Evolutionary conservation across 805 yeast genomes (phyloP).

Genomic region (Metschnikowia aberdeeniae): DNA sequence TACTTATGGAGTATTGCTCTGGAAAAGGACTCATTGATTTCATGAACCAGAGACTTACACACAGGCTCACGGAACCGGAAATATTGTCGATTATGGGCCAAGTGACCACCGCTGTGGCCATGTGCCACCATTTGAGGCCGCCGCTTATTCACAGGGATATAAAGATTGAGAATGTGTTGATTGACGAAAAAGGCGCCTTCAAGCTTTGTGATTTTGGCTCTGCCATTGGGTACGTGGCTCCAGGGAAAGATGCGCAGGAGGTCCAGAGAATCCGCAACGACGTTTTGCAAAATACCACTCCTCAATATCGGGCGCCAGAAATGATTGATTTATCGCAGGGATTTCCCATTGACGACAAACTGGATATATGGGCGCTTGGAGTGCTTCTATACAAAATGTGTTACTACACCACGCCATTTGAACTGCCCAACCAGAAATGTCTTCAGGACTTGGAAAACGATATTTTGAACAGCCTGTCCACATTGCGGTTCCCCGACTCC

Average conservation of each 20-base stretch:
- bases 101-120: conserved; percentile 67
- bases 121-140: conserved; percentile 70
- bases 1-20: conserved; percentile 77
- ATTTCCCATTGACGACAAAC: conserved; percentile 72
- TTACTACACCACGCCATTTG: conserved; percentile 82
- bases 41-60: conserved; percentile 67
- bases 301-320: conserved; percentile 82
- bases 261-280: conserved; percentile 59
- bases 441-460: conserved; percentile 50
- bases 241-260: conserved; percentile 61
- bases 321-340: conserved; percentile 72
- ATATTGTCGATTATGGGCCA: conserved; percentile 65
- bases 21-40: conserved; percentile 73
- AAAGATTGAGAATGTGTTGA: conserved; percentile 75
- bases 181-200: conserved; percentile 53
- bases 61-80: conserved; percentile 65
- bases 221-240: conserved; percentile 59
- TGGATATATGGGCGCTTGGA: conserved; percentile 85
- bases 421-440: conserved; percentile 38
- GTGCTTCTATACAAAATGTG: conserved; percentile 72
- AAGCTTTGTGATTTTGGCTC: conserved; percentile 84
- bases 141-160: conserved; percentile 77
- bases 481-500: conserved; percentile 39
- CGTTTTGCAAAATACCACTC: conserved; percentile 74
- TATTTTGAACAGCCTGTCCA: conserved; percentile 53